Evolutionary conservation across 2,329 filamentous ascomycete genomes (phyloP).

Genomic region (Neonectria neomacrospora): DNA sequence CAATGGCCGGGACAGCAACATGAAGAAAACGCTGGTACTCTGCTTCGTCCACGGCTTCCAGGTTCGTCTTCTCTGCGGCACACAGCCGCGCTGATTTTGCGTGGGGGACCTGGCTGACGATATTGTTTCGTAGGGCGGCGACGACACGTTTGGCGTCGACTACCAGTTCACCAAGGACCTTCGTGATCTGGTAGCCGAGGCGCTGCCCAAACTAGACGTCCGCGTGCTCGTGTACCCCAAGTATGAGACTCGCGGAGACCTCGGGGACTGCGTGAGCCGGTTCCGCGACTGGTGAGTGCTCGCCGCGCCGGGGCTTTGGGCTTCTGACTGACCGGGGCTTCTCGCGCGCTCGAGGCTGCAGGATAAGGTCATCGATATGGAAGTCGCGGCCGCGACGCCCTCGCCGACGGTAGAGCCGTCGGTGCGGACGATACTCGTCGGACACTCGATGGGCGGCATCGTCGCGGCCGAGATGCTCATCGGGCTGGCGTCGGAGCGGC

Average conservation of each 20-base stretch:
- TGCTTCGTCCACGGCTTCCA: constrained; percentile 94
- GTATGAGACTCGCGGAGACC: constrained; percentile 84
- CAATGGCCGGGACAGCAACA: constrained; percentile 36
- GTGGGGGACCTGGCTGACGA: background rate
- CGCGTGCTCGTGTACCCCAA: constrained; percentile 78
- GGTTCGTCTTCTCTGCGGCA: constrained; percentile 52
- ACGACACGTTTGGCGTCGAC: constrained; percentile 77
- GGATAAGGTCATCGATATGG: constrained; percentile 92
- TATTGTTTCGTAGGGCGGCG: constrained; percentile 67
- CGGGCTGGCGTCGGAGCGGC: constrained; percentile 69
- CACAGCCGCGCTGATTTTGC: constrained; percentile 14
- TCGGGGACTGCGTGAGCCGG: constrained; percentile 74
- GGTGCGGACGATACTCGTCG: constrained; percentile 82
- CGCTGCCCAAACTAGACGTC: constrained; percentile 76
- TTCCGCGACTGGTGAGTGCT: constrained; percentile 77
- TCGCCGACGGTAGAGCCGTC: constrained; percentile 89
- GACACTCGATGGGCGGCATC: constrained; percentile 94
- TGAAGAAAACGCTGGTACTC: constrained; percentile 81
- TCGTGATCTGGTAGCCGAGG: constrained; percentile 69
- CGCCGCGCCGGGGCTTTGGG: background rate
- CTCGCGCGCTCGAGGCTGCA: constrained; percentile 70
- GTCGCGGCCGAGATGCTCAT: constrained; percentile 91
- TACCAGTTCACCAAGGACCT: constrained; percentile 79
- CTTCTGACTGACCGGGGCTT: background rate
- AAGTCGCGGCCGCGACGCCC: constrained; percentile 82